A percentile compares a stretch with the other conserved stretches of the same genome.
Conservation (phyloP, 2,329 filamentous ascomycete species). For the Alternaria sp. region DNA sequence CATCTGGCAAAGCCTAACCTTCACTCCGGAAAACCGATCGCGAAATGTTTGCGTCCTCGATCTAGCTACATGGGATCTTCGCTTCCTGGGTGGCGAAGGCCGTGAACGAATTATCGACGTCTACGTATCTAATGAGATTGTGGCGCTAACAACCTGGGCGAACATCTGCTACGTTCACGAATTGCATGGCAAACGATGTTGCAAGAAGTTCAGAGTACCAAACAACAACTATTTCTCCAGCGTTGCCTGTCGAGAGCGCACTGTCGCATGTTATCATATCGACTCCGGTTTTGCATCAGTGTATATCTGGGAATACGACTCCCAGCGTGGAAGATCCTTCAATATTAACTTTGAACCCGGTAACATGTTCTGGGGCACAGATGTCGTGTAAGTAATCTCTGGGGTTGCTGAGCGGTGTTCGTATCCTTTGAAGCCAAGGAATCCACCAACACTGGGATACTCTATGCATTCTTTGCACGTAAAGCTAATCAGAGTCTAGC, state of each 20-base stretch:
- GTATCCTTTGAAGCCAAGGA: background rate
- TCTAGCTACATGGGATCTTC: constrained; percentile 25
- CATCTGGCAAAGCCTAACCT: constrained; percentile 8
- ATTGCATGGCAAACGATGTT: constrained; percentile 10
- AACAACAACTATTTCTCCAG: background rate
- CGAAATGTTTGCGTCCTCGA: constrained; percentile 29
- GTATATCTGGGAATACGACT: constrained; percentile 41
- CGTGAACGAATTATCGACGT: constrained; percentile 28
- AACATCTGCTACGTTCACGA: constrained; percentile 30
- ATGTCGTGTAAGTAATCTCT: background rate
- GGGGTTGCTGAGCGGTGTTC: background rate
- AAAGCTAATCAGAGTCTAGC: constrained; percentile 2
- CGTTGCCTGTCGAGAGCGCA: constrained; percentile 27
- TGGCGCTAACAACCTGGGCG: constrained; percentile 24
- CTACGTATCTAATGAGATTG: constrained; percentile 30
- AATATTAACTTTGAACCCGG: constrained; percentile 10
- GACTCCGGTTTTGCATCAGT: constrained; percentile 7
- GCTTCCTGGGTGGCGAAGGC: constrained; percentile 17
- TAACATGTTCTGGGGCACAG: background rate
- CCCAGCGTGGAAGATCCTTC: constrained; percentile 28
- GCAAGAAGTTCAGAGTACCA: constrained; percentile 31
- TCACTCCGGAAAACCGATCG: background rate
- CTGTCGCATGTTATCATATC: constrained; percentile 25
- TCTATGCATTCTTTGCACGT: background rate
- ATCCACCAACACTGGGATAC: background rate